These are phyloP conservation scores for Talaromyces trachyspermus DNA, from an alignment of 495 filamentous ascomycete genomes.

Conservation along the genomic window DNA sequence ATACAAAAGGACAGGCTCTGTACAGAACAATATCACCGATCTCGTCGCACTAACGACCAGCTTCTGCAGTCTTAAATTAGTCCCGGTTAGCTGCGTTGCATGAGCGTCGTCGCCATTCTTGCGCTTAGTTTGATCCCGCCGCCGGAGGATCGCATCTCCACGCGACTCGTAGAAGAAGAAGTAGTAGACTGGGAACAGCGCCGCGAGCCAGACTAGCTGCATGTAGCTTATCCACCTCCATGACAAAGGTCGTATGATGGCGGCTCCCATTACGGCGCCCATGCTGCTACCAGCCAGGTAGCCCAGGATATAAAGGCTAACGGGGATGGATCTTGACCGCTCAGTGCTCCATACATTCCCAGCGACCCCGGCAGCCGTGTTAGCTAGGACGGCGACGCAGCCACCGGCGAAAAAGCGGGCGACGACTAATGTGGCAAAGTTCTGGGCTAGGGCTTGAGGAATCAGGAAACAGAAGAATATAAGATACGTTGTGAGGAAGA, in stretches of 20 bases:
- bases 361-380: conserved; percentile 38
- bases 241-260: conserved; percentile 29
- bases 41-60: conserved; percentile 25
- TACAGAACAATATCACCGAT: conserved; percentile 40
- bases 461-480: conserved; percentile 39
- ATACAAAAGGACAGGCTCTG: conserved; percentile 48
- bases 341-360: conserved; percentile 42
- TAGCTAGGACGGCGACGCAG: conserved; percentile 36
- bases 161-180: conserved; percentile 37
- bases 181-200: conserved; percentile 29
- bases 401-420: conserved; percentile 42
- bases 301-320: conserved; percentile 36
- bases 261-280: conserved; percentile 41
- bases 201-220: conserved; percentile 39
- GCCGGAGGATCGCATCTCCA: conserved; percentile 30
- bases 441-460: conserved; percentile 40
- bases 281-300: conserved; percentile 37
- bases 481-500: conserved; percentile 37
- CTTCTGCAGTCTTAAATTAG: conserved; percentile 14
- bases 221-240: conserved; percentile 47
- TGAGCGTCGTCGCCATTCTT: conserved; percentile 22
- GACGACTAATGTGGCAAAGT: conserved; percentile 43
- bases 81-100: conserved; percentile 31
- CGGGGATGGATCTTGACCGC: conserved; percentile 32
- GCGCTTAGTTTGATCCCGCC: conserved; percentile 26